Evolutionary conservation across 2,329 filamentous ascomycete genomes (phyloP).

Genomic region (Didymella keratinophila): DNA sequence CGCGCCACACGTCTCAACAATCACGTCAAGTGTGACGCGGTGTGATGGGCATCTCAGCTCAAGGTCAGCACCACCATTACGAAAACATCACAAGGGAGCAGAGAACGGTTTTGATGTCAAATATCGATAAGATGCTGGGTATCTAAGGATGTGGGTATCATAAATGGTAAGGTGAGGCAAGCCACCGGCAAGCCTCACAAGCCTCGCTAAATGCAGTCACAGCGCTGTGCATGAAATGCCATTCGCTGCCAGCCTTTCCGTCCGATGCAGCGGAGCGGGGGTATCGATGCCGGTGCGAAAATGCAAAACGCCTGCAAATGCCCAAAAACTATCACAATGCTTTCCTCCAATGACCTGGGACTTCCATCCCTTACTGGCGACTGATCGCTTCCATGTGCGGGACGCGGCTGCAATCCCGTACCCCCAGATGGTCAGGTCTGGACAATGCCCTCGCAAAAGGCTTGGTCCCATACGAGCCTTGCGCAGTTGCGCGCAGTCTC

Average conservation of each 20-base stretch:
- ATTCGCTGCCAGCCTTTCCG: constrained; percentile 27
- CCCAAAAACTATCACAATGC: constrained; percentile 24
- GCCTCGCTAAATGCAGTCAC: constrained; percentile 34
- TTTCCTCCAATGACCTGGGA: constrained; percentile 26
- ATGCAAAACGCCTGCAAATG: constrained; percentile 28
- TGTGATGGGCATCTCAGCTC: constrained; percentile 22
- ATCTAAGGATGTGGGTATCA: constrained; percentile 44
- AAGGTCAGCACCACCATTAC: constrained; percentile 8
- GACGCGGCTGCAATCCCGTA: constrained; percentile 4
- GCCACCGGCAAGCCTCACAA: constrained; percentile 36
- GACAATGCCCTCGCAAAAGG: constrained; percentile 10
- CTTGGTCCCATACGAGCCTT: constrained; percentile 10
- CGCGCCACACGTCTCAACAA: constrained; percentile 36
- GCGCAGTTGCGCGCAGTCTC: constrained; percentile 15
- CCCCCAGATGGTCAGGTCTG: constrained; percentile 15
- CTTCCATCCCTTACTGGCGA: constrained; percentile 8
- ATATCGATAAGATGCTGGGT: constrained; percentile 27
- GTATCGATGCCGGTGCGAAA: constrained; percentile 32
- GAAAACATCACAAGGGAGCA: constrained; percentile 12
- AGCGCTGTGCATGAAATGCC: constrained; percentile 33
- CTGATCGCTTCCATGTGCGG: constrained; percentile 9
- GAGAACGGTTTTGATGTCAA: not conserved
- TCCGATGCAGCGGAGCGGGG: constrained; percentile 33
- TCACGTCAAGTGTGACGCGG: constrained; percentile 27
- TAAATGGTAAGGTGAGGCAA: constrained; percentile 39